Evolutionary conservation across 495 filamentous ascomycete species (phyloP), one percentile per base, ranked within the genome.

Genomic region (Penicillium turbatum): DNA sequence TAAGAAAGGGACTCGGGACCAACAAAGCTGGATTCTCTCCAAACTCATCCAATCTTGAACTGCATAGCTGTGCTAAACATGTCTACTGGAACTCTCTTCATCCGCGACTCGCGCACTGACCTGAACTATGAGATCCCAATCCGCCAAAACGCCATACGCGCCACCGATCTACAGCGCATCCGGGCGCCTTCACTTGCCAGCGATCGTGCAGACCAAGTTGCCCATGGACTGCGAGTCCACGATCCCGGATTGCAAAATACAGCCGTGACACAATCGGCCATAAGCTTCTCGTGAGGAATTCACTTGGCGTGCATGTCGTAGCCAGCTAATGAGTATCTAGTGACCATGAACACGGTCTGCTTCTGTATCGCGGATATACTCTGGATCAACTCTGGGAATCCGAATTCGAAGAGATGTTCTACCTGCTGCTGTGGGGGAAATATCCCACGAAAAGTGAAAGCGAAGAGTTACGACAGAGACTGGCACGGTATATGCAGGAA

Each of bases 221-320:
- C 55, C 15, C 48, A 57, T 24, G 79, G 78, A 4, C 64, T 83
- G 3, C 67, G 76, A 2, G 59, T 83, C 2, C 73, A 76, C 40
- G 81, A 83, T 59, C 77, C 78, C 1, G 81, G 76, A 1, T 72
- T 79, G 54, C 69, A 75, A 30, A 83, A 83, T 60, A 83, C 81
- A 5, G 75, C 78, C 0, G 74, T 77, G 10, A 69, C 73, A 13
- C 65, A 77, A 49, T 72, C 74, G 5, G 64, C 62, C 6, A 81
- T 83, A 46, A 82, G 73, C 17, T 79, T 77, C 54, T 79, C 78
- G 72, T 81, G 51, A 44, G 58, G 29, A 76, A 8, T n/a, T 41
- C 70, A 1, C 16, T 1, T 3, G 6, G 15, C 42, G 1, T 24
- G 15, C 9, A 8, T 32, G 6, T 5, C 19, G 6, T n/a, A 2